Base-by-base conservation (phyloP, 2,329 filamentous ascomycete species). In the Nemania diffusa region DNA sequence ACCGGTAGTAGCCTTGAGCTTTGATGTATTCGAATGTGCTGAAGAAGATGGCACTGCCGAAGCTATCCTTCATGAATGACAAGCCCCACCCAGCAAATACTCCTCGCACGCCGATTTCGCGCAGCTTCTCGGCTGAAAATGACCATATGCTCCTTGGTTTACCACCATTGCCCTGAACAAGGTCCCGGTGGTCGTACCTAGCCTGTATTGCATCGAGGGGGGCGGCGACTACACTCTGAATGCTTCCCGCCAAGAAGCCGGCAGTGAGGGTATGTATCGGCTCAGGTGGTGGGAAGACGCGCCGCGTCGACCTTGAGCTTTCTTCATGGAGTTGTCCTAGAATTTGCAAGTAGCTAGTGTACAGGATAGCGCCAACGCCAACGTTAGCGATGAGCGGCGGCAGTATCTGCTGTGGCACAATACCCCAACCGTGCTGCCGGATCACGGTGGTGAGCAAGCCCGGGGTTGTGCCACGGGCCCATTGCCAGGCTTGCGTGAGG, bases 191-290 rank as follows among this genome's bases (percentile, higher is more conserved):
- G 72, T 92, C 90, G 78, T 92, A 93, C 8, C 91, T 85, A 4
- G 90, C 89, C 73, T 93, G 91, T 2, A 94, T 86, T 0, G 92
- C 92, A 71, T 94, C 92, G 6, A 94, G 82, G 0, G 92, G 92
- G 0, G 91, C 92, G 0, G 91, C 92, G 9, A 93, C 77, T 17
- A 93, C 74, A 67, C 90, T 92, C 78, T 94, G 91, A 0, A 93
- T 78, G 1, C 83, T 83, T 0, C 92, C 92, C 0, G 91, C 92
- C 0, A 91, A 78, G 40, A 92, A 83, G 0, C 92, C 92, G 0
- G 92, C 91, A 0, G 88, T 81, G 64, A 93, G 92, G 1, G 91
- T 92, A 42, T 90, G 84, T 0, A 75, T 73, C 0, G 88, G 85
- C 0, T 86, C 82, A 0, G 91, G 90, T 1, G 91, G 91, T 1